Conservation (phyloP, 306 rosid genomes). For the Vachellia collinsii region DNA sequence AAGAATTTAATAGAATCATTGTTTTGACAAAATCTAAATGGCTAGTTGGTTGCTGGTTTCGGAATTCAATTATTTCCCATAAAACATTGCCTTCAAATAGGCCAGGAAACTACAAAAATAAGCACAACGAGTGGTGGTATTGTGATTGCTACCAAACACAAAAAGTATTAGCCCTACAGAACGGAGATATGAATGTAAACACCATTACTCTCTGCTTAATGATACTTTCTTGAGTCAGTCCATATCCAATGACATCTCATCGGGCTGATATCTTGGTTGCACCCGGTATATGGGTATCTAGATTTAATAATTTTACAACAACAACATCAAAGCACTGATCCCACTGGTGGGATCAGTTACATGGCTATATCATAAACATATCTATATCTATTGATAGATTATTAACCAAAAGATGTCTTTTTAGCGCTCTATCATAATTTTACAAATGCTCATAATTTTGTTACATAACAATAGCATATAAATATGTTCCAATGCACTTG, state of each 20-base stretch:
- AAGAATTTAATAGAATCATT: background rate
- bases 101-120: background rate
- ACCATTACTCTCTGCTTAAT: background rate
- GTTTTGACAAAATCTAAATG: background rate
- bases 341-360: too few relatives aligned
- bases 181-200: slow-evolving; percentile 7
- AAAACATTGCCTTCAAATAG: background rate
- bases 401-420: too few relatives aligned
- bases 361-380: too few relatives aligned
- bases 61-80: slow-evolving; percentile 1
- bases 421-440: too few relatives aligned
- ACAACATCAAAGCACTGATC: too few relatives aligned
- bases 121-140: background rate
- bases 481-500: background rate
- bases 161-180: background rate
- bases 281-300: background rate
- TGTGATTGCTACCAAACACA: slow-evolving; percentile 10
- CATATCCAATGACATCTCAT: background rate
- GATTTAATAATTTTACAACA: background rate
- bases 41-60: background rate
- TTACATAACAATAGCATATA: background rate
- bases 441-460: background rate
- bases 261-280: background rate
- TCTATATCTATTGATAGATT: too few relatives aligned
- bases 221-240: background rate